These are phyloP conservation scores for Circinella minor DNA, from an alignment of 371 early-diverging fungal species.

Conservation along the genomic window DNA sequence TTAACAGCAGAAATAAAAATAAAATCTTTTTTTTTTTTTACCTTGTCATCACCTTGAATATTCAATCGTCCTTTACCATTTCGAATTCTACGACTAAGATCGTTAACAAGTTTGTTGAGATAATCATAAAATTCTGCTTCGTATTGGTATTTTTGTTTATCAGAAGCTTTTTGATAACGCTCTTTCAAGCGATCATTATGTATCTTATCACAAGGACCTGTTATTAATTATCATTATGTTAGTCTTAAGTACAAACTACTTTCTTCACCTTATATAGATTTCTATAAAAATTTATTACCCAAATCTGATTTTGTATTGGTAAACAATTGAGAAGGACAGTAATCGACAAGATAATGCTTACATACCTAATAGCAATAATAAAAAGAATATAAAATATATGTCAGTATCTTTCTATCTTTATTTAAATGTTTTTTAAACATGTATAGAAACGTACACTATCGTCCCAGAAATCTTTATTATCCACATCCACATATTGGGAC, in stretches of 20 bases:
- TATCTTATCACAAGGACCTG: conserved; percentile 72
- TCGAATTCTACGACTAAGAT: conserved; percentile 77
- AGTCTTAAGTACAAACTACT: no score
- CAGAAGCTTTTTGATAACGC: conserved; percentile 72
- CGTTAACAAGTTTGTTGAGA: conserved; percentile 71
- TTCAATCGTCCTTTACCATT: conserved; percentile 78
- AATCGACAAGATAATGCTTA: conserved; percentile 84
- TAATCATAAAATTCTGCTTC: conserved; percentile 79
- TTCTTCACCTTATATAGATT: no score
- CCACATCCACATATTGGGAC: conserved; percentile 73
- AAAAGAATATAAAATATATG: background rate
- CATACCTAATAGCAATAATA: conserved; percentile 64
- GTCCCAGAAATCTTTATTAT: conserved; percentile 71
- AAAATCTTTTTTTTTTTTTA: conserved; percentile 27
- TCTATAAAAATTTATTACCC: conserved; percentile 42
- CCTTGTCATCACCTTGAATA: conserved; percentile 74
- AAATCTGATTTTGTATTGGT: conserved; percentile 89
- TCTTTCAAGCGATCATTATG: conserved; percentile 85
- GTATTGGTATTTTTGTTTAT: conserved; percentile 73
- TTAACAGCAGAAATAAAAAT: background rate
- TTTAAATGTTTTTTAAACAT: background rate
- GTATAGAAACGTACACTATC: conserved; percentile 50
- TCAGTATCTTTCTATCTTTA: background rate
- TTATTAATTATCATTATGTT: background rate
- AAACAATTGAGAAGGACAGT: conserved; percentile 87